These are phyloP conservation scores for Aspergillus udagawae DNA, from an alignment of 2,329 filamentous ascomycete genomes.

Conservation along the genomic window DNA sequence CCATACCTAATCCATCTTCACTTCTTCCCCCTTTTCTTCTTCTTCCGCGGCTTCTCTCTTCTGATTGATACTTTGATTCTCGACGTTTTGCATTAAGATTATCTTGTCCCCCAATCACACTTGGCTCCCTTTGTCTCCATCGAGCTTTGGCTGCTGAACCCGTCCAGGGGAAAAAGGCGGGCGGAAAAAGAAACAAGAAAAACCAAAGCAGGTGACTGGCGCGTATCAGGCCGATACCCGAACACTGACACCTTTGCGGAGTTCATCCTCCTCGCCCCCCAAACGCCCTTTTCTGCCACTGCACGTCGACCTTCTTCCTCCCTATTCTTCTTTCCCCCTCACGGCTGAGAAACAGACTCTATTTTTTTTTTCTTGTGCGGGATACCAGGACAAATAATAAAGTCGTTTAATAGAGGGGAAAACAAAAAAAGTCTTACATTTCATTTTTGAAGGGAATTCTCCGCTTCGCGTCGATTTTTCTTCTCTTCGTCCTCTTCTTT, in stretches of 20 bases:
- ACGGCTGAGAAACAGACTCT: background rate
- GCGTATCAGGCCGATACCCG: background rate
- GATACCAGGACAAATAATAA: background rate
- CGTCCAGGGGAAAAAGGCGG: background rate
- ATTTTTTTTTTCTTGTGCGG: background rate
- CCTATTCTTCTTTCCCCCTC: conserved; percentile 9
- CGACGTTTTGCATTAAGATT: background rate
- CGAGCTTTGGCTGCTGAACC: background rate
- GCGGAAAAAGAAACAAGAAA: background rate
- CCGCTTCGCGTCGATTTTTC: background rate
- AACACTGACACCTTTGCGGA: background rate
- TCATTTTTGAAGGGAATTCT: conserved; percentile 5
- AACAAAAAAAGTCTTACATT: background rate
- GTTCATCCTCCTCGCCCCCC: background rate
- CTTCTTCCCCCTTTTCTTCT: conserved; percentile 22
- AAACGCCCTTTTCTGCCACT: background rate
- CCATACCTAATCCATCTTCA: conserved; percentile 10
- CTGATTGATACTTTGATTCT: background rate
- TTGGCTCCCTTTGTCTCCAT: background rate
- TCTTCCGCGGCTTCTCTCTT: conserved; percentile 21
- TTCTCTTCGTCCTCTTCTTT: conserved; percentile 7
- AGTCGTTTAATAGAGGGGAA: background rate
- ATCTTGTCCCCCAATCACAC: background rate
- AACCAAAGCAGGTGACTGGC: background rate
- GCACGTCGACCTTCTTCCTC: background rate